Evolutionary conservation across 2,329 filamentous ascomycete species (phyloP).

Genomic region (Pseudonectria foliicola): DNA sequence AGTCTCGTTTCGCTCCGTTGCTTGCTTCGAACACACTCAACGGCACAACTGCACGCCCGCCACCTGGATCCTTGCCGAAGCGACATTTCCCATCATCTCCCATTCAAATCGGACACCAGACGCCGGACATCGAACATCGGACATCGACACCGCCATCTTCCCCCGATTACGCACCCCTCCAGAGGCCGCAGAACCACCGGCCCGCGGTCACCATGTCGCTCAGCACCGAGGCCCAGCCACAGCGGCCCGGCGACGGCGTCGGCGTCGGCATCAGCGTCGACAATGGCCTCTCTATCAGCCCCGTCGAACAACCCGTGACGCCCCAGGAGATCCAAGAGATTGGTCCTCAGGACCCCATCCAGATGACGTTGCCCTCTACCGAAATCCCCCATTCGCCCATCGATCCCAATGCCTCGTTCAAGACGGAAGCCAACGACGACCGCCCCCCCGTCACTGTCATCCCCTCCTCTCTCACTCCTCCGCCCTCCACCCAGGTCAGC

Average conservation of each 20-base stretch:
- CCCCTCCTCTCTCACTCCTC: conserved; percentile 51
- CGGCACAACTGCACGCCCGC: too few species aligned
- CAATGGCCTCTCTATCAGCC: conserved; percentile 26
- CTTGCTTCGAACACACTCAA: too few species aligned
- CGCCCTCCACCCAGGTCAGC: conserved; percentile 46
- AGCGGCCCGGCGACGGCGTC: conserved; percentile 24
- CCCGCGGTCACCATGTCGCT: conserved; percentile 26
- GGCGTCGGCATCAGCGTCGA: too few species aligned
- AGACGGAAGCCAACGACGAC: conserved; percentile 43
- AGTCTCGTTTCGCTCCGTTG: too few species aligned
- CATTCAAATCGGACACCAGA: too few species aligned
- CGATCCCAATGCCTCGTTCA: conserved; percentile 42
- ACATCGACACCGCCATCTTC: neutral
- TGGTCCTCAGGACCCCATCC: conserved; percentile 33
- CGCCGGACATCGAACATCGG: too few species aligned
- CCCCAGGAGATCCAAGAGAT: conserved; percentile 25
- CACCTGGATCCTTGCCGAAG: too few species aligned
- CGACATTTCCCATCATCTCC: too few species aligned
- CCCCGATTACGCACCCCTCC: too few species aligned
- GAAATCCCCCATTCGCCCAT: conserved; percentile 47
- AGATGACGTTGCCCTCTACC: conserved; percentile 51
- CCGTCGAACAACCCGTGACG: conserved; percentile 25
- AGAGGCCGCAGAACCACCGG: neutral
- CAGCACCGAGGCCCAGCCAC: conserved; percentile 27
- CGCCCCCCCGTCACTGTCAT: conserved; percentile 39